phyloP scores from a whole-genome alignment of 257 asterid species.

The Petunia axillaris region DNA sequence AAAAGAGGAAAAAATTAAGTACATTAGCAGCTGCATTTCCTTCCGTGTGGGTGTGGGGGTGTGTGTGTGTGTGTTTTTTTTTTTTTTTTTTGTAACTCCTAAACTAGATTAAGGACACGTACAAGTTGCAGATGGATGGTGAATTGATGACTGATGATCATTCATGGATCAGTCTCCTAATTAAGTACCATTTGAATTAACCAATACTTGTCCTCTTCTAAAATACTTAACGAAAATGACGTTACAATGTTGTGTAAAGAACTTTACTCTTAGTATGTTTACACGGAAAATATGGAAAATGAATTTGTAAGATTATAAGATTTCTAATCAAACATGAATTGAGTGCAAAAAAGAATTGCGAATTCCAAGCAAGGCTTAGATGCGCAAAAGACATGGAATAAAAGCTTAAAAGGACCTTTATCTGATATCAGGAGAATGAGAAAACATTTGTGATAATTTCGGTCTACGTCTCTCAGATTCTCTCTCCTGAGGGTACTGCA shows the following conservation, averaged over 20 bases:
- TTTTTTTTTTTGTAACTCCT: too few species aligned
- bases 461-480: not conserved
- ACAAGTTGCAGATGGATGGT: not conserved
- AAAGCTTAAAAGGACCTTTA: constrained; percentile 75
- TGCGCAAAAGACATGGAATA: constrained; percentile 41
- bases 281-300: not conserved
- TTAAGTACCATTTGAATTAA: not conserved
- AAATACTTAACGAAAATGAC: not conserved
- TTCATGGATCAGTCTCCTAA: not conserved
- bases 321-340: constrained; percentile 21
- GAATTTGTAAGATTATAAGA: constrained; percentile 13
- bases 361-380: constrained; percentile 28
- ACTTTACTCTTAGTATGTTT: not conserved
- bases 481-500: not conserved
- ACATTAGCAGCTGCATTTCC: not conserved
- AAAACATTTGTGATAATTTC: constrained; percentile 55
- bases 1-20: too few species aligned
- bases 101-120: not conserved
- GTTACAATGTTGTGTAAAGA: not conserved
- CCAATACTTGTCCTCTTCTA: not conserved
- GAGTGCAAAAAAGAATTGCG: constrained; percentile 22
- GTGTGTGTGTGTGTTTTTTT: not conserved
- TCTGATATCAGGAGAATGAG: constrained; percentile 56
- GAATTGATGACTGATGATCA: too few species aligned
- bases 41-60: too few species aligned